Percentiles rank a stretch among this genome's conserved stretches.
phyloP scores from a whole-genome alignment of 106 monocot species.

The Dendrobium huoshanense region DNA sequence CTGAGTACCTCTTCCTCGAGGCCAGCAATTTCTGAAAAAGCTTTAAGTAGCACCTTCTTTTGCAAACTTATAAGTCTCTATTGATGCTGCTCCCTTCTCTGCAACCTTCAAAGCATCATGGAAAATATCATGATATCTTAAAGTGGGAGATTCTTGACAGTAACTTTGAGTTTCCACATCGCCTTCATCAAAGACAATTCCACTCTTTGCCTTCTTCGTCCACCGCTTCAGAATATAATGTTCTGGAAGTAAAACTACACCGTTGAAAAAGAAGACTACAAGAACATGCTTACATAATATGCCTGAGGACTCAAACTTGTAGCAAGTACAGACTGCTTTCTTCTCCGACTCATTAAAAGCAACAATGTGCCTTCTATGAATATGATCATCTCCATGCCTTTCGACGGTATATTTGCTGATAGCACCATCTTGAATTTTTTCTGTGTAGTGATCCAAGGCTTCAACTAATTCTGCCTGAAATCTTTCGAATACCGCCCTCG shows the following conservation, averaged over 20 bases:
- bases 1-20: slow-evolving; percentile 21
- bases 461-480: slow-evolving; percentile 65
- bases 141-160: slow-evolving; percentile 16
- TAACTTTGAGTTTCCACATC: slow-evolving; percentile 19
- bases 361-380: slow-evolving; percentile 29
- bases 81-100: slow-evolving; percentile 56
- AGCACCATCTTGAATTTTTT: slow-evolving; percentile 48
- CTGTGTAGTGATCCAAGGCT: slow-evolving; percentile 34
- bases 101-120: slow-evolving; percentile 55
- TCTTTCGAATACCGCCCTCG: slow-evolving; percentile 45
- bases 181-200: slow-evolving; percentile 25
- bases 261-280: slow-evolving; percentile 31
- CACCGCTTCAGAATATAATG: slow-evolving; percentile 57
- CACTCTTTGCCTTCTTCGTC: slow-evolving; percentile 61
- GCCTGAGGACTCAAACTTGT: slow-evolving; percentile 54
- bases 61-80: slow-evolving; percentile 37
- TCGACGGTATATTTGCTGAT: slow-evolving; percentile 45
- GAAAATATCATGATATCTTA: slow-evolving; percentile 48
- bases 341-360: slow-evolving; percentile 38
- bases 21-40: slow-evolving; percentile 49
- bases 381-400: slow-evolving; percentile 32
- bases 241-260: slow-evolving; percentile 37
- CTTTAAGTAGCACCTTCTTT: slow-evolving; percentile 59
- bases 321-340: slow-evolving; percentile 56
- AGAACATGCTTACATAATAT: slow-evolving; percentile 70